Evolutionary conservation across 139 green algal genomes (phyloP), one percentile per base, ranked within the genome.

Genomic region (Edaphochlamys debaryana): DNA sequence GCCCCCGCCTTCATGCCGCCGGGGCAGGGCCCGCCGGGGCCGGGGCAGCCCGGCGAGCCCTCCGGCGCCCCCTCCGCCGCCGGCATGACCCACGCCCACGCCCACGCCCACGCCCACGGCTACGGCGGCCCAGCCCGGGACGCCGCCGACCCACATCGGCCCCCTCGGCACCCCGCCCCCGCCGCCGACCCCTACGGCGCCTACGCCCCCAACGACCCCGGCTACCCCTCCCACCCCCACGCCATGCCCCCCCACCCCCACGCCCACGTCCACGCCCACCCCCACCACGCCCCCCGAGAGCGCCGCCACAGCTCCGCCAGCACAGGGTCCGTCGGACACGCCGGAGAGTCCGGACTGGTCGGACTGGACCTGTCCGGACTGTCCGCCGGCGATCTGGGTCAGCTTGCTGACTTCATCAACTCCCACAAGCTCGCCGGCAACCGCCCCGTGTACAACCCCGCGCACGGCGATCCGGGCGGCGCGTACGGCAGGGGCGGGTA

Each of bases 361-460:
- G n/a, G n/a, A n/a, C n/a, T n/a, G n/a, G n/a, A n/a, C n/a, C n/a
- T n/a, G n/a, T n/a, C n/a, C n/a, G n/a, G n/a, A n/a, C n/a, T n/a
- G n/a, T n/a, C n/a, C n/a, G n/a, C n/a, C 45, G 45, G 62, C 75
- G 71, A 34, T n/a, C 76, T 82, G 32, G 73, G 9, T n/a, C 62
- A 87, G 72, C 77, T 88, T 60, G 48, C 90, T 27, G 83, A 82
- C 19, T 92, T 90, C 84, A 92, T 92, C 86, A 88, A 89, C 27
- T 34, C 77, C 52, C 58, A 85, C 78, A 91, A 91, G 77, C 78
- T 92, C 40, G 80, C 88, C 30, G 81, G 56, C 45, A 81, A 85
- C 30, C 52, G 74, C 7, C 86, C 74, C 0, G 48, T 85, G 23
- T 84, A 82, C 42, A 25, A n/a, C 22, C 64, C 27, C 30, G 15